These are phyloP conservation scores for Leucosporidium creatinivorum DNA, from an alignment of 768 basidiomycete species.

Conservation along the genomic window DNA sequence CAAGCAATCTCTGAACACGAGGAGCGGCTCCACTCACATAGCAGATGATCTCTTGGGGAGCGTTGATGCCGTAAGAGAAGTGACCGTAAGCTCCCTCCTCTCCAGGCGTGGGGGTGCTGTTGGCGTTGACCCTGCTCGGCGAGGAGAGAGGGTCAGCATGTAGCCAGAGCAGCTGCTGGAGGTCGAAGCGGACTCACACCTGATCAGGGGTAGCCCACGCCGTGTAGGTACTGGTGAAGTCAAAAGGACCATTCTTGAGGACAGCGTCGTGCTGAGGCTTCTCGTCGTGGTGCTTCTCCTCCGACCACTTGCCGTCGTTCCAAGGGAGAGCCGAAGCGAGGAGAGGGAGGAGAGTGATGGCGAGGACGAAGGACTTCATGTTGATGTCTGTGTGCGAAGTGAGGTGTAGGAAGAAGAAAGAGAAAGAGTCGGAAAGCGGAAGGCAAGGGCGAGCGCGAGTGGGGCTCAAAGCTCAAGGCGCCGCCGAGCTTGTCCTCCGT, in stretches of 20 bases:
- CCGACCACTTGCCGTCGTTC: not conserved
- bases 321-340: not conserved
- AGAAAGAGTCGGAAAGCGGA: no score
- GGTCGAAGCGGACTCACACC: slow-evolving; percentile 5
- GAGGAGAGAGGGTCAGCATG: no score
- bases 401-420: no score
- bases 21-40: slow-evolving; percentile 25
- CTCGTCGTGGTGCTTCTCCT: not conserved
- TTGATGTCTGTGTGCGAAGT: no score
- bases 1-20: not conserved
- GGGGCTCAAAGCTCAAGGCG: no score
- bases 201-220: slow-evolving; percentile 34
- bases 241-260: slow-evolving; percentile 31
- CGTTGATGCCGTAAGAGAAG: slow-evolving; percentile 39
- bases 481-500: no score
- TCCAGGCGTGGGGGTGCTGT: slow-evolving; percentile 35
- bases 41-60: slow-evolving; percentile 38
- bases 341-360: not conserved
- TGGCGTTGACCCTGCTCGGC: slow-evolving; percentile 33
- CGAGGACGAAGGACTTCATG: no score
- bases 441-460: no score
- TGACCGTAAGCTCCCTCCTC: slow-evolving; percentile 35
- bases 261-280: not conserved
- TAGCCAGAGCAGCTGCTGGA: not conserved
- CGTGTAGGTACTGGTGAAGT: slow-evolving; percentile 39